phyloP scores from a whole-genome alignment of 2,329 filamentous ascomycete species.

The Microcyclospora pomicola region DNA sequence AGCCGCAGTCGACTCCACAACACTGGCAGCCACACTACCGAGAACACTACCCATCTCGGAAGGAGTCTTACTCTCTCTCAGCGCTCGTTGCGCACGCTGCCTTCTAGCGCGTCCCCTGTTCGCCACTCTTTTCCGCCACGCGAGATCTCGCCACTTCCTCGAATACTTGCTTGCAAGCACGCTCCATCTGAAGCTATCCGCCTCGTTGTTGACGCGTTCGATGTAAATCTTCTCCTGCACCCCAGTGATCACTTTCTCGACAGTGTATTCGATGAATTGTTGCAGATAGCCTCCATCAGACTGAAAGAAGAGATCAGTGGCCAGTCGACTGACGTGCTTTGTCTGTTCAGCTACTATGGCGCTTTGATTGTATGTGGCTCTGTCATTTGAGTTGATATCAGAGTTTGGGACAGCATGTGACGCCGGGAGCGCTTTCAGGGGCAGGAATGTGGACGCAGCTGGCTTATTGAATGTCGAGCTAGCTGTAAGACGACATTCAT shows the following conservation, averaged over 20 bases:
- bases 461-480: neutral
- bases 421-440: no score
- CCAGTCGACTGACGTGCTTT: no score
- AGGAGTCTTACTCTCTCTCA: slow-evolving; percentile 9
- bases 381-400: no score
- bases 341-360: no score
- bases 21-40: slow-evolving; percentile 1
- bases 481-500: neutral
- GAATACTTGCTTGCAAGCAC: slow-evolving; percentile 25
- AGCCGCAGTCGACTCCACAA: slow-evolving; percentile 1
- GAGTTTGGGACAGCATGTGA: no score
- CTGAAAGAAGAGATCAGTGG: no score
- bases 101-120: slow-evolving; percentile 24
- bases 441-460: neutral
- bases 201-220: slow-evolving; percentile 16
- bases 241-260: slow-evolving; percentile 22
- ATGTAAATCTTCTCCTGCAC: slow-evolving; percentile 20
- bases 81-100: slow-evolving; percentile 15
- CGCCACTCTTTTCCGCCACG: slow-evolving; percentile 22
- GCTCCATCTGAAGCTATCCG: slow-evolving; percentile 18
- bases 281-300: slow-evolving; percentile 13
- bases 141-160: slow-evolving; percentile 24
- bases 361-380: no score
- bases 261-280: slow-evolving; percentile 31
- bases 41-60: neutral